Base-by-base conservation (phyloP, 176 grass and related monocot genomes). In the Paspalum vaginatum region DNA sequence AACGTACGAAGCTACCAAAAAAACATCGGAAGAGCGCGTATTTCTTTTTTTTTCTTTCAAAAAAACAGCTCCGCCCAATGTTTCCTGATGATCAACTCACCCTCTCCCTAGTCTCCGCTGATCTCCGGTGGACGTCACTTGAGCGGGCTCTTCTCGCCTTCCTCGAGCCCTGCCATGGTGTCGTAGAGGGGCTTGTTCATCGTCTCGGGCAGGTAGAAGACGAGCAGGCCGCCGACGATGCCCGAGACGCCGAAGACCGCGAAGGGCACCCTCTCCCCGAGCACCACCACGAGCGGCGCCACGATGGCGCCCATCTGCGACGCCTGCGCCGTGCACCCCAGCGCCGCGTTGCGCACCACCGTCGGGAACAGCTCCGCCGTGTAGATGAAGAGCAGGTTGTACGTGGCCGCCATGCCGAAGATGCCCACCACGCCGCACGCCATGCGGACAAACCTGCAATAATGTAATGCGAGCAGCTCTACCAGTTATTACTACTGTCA, bases 331-430 rank as follows among this genome's bases (percentile, higher is more conserved):
- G 82, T 71, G 74, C 86, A 98, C 1, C 96, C 96, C 3, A 93
- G 76, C 10, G 88, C 90, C 4, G 81, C 88, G 51, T 93, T 93
- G 50, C 96, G 77, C 64, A 98, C 96, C 59, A 86, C 86, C 14
- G 96, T 98, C 5, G 96, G 96, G 82, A 98, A 93, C 42, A 98
- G 86, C 88, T 98, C 95, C 5, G 86, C 72, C 11, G 92, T 88
- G 84, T 91, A 98, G 27, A 98, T 89, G 53, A 91, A 89, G 46
- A 98, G 18, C 61, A 95, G 65, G 80, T 93, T 98, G 71, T 93
- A 95, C 26, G 95, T 91, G 7, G 90, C 90, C 5, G 90, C 88
- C 84, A 98, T 86, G 16, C 92, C 90, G 54, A 98, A 98, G 47
- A 98, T 93, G 12, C 95, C 92, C 5, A 93, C 48, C 15, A 95